Base-by-base conservation (phyloP, 2,329 filamentous ascomycete genomes). In the Dactylonectria macrodidyma region DNA sequence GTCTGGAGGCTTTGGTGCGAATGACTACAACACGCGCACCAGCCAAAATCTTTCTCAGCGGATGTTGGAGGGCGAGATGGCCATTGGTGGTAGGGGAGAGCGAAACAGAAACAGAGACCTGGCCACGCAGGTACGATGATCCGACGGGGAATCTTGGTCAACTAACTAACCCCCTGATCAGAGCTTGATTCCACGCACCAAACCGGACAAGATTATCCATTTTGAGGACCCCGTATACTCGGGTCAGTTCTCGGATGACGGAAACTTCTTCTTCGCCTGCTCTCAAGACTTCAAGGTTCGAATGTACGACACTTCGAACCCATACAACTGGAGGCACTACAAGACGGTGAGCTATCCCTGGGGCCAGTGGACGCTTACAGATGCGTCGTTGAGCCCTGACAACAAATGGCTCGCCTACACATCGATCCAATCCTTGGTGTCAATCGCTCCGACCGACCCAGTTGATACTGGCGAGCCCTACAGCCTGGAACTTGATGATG, bases 291-390 rank as follows among this genome's bases (percentile, higher is more conserved):
- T 97, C 83, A 92, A 91, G 73, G 95, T 99, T 10, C 92, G 95
- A 60, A 95, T 99, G 93, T 99, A 98, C 81, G 95, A 98, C 80
- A 98, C 96, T 0, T 95, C 93, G 2, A 97, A 98, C 74, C 95
- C 95, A 0, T 97, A 96, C 81, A 89, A 95, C 71, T 99, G 96
- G 96, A 92, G 92, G 78, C 95, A 97, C 80, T 98, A 98, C 85
- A 98, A 95, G 83, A 95, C 93, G 0, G 93, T 95, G 5, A 84
- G 86, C 33, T 97, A 96, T 80, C 94, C 94, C 1, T 93, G 91
- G 72, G 96, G 95, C 2, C 92, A 94, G 75, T 99, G 96, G 96
- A 98, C 95, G 1, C 92, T 99, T 71, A 98, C 96, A 14, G 96
- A 99, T 81, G 95, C 95, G 2, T 93, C 93, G 0, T 81, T 98